These are phyloP conservation scores for Leptomonas seymouri DNA, from an alignment of 208 protist genomes.

Conservation along the genomic window DNA sequence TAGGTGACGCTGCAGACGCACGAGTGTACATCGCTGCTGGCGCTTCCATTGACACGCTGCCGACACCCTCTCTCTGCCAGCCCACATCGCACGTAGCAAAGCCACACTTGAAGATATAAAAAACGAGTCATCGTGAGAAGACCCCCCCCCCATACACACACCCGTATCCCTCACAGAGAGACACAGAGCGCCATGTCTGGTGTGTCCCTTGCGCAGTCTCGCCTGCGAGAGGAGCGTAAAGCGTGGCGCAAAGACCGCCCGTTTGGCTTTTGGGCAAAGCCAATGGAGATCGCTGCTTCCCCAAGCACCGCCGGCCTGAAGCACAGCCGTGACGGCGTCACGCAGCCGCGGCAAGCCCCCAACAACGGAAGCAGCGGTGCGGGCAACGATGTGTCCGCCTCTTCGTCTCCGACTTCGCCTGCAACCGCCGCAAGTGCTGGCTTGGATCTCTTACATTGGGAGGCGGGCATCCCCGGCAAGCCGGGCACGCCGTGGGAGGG, in stretches of 20 bases:
- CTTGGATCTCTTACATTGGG: slow-evolving; percentile 96
- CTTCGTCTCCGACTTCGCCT: slow-evolving; percentile 21
- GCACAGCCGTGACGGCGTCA: slow-evolving; percentile 18
- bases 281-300: slow-evolving; percentile 41
- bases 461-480: slow-evolving; percentile 98
- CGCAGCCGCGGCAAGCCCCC: slow-evolving; percentile 10
- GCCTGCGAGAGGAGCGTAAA: slow-evolving; percentile 89
- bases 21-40: no score
- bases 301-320: slow-evolving; percentile 3
- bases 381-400: not conserved
- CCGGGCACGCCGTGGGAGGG: slow-evolving; percentile 96
- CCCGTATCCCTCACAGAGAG: not conserved
- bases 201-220: slow-evolving; percentile 76
- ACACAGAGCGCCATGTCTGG: slow-evolving; percentile 54
- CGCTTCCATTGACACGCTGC: no score
- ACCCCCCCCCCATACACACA: no score
- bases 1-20: no score
- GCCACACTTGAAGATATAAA: no score
- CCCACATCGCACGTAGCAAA: no score
- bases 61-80: no score
- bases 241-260: slow-evolving; percentile 85
- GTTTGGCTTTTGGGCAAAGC: slow-evolving; percentile 89
- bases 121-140: no score
- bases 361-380: not conserved
- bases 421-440: slow-evolving; percentile 31